Evolutionary conservation across 352 stramenopile genomes (phyloP), one percentile per base, ranked within the genome.

Genomic region (Pythium scleroteichum): DNA sequence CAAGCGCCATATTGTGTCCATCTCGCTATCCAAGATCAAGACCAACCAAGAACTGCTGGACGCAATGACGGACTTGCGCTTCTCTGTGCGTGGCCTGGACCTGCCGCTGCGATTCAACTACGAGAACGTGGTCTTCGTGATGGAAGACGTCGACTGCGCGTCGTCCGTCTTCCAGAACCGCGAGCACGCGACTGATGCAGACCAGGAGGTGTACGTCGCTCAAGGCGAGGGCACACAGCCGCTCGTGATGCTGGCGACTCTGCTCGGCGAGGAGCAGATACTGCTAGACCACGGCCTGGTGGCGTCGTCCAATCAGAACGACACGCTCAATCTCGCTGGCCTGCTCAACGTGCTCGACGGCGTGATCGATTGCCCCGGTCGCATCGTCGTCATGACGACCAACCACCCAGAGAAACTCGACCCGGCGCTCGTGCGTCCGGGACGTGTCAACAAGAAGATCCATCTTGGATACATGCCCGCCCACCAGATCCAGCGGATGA

Each of bases 361-460:
- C 4, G 81, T 97, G 13, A 88, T 96, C 20, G 89, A 97, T 60
- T 90, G 73, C 20, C 84, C 86, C 17, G 88, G 85, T 0, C 79
- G 89, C 42, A 97, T 98, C 54, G 73, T 97, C 1, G 87, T 98
- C 69, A 95, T 97, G 82, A 97, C 92, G 8, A 96, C 87, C n/a
- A 98, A 98, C 70, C 86, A 97, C 64, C 92, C 88, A 10, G 92
- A 98, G 71, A 92, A 88, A 48, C 78, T 98, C 19, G 92, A 98
- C 65, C 77, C 85, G 9, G 92, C 92, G 27, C 76, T 97, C 2
- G 87, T 98, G 7, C 83, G 92, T 7, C 92, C 92, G 1, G 92
- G 90, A 0, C 83, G 90, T 35, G 79, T 98, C 24, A 93, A 97
- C 68, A 89, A 90, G 73, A 89, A 92, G 68, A 44, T 97, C 22